phyloP scores from a whole-genome alignment of 805 yeast genomes.

The Metschnikowia anglica region DNA sequence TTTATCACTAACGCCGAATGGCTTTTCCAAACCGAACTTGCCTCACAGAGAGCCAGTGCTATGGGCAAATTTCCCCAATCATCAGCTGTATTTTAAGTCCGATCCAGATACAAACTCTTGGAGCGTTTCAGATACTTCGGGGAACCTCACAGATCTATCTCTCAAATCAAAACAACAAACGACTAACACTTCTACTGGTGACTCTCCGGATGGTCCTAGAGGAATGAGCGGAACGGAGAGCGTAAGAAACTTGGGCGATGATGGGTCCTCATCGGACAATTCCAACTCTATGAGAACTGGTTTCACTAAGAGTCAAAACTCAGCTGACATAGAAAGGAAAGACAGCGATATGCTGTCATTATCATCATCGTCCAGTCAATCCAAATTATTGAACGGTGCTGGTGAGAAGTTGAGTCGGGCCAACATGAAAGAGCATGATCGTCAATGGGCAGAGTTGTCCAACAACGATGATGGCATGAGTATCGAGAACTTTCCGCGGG shows the following conservation, averaged over 20 bases:
- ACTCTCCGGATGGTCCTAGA: constrained; percentile 10
- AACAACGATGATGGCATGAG: constrained; percentile 4
- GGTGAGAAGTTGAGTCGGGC: constrained; percentile 19
- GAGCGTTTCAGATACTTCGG: constrained; percentile 16
- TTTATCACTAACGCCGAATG: not conserved
- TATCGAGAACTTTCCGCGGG: not conserved
- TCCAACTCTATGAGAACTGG: constrained; percentile 5
- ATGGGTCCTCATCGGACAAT: constrained; percentile 14
- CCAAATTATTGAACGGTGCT: constrained; percentile 3
- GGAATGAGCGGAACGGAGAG: constrained; percentile 11
- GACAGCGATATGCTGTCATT: constrained; percentile 9
- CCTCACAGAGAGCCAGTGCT: constrained; percentile 6
- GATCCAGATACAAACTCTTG: constrained; percentile 14
- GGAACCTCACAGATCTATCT: constrained; percentile 17
- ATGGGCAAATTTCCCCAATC: constrained; percentile 8
- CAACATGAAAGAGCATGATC: constrained; percentile 22
- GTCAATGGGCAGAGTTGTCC: constrained; percentile 17
- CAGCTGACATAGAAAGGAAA: not conserved
- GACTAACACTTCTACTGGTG: constrained; percentile 12
- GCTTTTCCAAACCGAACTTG: constrained; percentile 5
- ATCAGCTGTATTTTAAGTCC: constrained; percentile 13
- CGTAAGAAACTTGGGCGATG: constrained; percentile 7
- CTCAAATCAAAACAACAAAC: constrained; percentile 15
- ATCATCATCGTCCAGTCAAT: constrained; percentile 2
- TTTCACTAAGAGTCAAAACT: not conserved